Evolutionary conservation across 495 filamentous ascomycete genomes (phyloP).

Genomic region (Aspergillus olivimuriae): DNA sequence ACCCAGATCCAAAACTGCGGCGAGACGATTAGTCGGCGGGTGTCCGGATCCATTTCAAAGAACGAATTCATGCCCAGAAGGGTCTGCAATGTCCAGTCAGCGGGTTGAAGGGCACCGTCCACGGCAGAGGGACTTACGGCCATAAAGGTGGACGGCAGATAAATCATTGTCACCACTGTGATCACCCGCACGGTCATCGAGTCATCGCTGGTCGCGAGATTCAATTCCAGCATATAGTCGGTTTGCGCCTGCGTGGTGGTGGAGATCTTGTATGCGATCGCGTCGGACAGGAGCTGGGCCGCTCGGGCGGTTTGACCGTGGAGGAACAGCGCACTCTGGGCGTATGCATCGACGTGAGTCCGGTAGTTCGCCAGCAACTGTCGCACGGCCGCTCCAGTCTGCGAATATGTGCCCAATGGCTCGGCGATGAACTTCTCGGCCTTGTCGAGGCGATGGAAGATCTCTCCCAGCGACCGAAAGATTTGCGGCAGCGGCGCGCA

Average conservation of each 20-base stretch:
- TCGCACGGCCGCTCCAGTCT: constrained; percentile 5
- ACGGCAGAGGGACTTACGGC: constrained; percentile 26
- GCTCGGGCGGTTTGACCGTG: constrained; percentile 26
- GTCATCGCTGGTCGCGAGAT: constrained; percentile 31
- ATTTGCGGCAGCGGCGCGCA: constrained; percentile 18
- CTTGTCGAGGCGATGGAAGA: no score
- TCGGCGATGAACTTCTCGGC: no score
- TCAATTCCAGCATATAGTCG: constrained; percentile 33
- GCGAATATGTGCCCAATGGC: no score
- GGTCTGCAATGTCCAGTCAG: constrained; percentile 16
- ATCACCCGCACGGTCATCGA: constrained; percentile 30
- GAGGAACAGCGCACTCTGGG: constrained; percentile 22
- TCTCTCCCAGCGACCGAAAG: constrained; percentile 10
- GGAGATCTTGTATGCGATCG: constrained; percentile 32
- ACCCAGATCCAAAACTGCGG: constrained; percentile 35
- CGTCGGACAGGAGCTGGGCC: constrained; percentile 27
- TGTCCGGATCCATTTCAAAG: constrained; percentile 22
- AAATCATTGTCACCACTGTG: constrained; percentile 36
- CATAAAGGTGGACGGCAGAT: constrained; percentile 38
- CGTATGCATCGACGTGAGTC: constrained; percentile 12
- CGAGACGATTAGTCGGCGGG: constrained; percentile 16
- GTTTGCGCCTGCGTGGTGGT: constrained; percentile 29
- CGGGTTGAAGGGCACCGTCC: neutral
- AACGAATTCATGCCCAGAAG: constrained; percentile 35
- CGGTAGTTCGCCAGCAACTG: constrained; percentile 15